These are phyloP conservation scores for Pyrenophora seminiperda DNA, from an alignment of 2,329 filamentous ascomycete species.

Conservation along the genomic window DNA sequence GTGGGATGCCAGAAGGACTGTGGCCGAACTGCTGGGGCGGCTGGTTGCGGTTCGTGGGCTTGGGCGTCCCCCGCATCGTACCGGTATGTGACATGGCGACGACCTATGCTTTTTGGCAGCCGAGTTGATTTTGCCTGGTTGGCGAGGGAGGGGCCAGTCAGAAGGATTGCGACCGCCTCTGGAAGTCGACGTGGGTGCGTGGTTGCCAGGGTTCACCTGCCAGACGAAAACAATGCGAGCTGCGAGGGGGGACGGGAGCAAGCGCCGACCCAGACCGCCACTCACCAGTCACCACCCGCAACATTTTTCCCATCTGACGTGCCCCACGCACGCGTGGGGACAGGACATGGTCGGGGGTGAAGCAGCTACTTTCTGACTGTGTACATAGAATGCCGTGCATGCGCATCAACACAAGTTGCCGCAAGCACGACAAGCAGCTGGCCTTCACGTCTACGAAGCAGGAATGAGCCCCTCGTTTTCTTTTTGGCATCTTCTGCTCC, in stretches of 20 bases:
- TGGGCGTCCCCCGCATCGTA: conserved; percentile 74
- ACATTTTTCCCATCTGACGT: conserved; percentile 5
- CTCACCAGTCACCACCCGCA: conserved; percentile 3
- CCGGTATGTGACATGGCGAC: conserved; percentile 63
- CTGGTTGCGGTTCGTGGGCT: conserved; percentile 67
- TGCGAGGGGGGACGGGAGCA: conserved; percentile 11
- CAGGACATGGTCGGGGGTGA: too few relatives aligned
- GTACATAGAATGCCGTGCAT: too few relatives aligned
- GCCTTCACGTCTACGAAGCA: too few relatives aligned
- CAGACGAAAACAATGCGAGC: conserved; percentile 30
- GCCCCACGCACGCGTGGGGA: neutral
- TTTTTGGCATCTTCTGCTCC: too few relatives aligned
- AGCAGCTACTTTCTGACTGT: too few relatives aligned
- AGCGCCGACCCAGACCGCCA: conserved; percentile 23
- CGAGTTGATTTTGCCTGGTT: conserved; percentile 27
- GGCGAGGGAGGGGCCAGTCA: conserved; percentile 25
- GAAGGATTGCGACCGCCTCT: conserved; percentile 22
- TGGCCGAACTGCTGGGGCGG: conserved; percentile 61
- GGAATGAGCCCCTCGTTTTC: too few relatives aligned
- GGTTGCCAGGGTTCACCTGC: conserved; percentile 31
- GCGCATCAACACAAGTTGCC: too few relatives aligned
- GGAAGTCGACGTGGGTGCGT: conserved; percentile 29
- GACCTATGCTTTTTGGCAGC: conserved; percentile 23
- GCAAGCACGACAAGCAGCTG: too few relatives aligned
- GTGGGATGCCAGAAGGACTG: conserved; percentile 73